Percentiles rank a stretch among this genome's conserved stretches.
These are phyloP conservation scores for Metroxylon sagu DNA, from an alignment of 176 grass and related monocot genomes.

Conservation along the genomic window DNA sequence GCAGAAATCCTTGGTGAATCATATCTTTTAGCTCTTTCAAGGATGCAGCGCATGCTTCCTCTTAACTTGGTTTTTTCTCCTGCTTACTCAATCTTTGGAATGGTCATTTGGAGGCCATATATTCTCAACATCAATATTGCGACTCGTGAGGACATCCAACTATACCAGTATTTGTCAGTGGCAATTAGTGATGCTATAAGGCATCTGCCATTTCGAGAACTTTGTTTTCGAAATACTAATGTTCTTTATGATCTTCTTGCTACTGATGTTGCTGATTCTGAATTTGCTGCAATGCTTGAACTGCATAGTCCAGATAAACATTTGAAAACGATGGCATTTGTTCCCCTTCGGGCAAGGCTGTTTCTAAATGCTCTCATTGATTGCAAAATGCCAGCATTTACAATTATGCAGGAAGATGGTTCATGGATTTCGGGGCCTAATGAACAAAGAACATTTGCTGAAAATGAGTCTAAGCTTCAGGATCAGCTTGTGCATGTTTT, in stretches of 20 bases:
- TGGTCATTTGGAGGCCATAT: conserved; percentile 85
- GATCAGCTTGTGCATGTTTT: conserved; percentile 83
- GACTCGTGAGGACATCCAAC: conserved; percentile 61
- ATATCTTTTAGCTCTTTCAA: conserved; percentile 79
- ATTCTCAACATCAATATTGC: conserved; percentile 42
- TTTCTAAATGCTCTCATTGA: conserved; percentile 87
- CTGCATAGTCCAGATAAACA: conserved; percentile 56
- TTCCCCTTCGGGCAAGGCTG: conserved; percentile 78
- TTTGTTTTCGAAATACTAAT: conserved; percentile 72
- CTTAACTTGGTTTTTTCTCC: conserved; percentile 63
- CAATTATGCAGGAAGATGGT: conserved; percentile 51
- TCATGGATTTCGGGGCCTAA: conserved; percentile 40
- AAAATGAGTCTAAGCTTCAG: conserved; percentile 57
- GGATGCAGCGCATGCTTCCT: conserved; percentile 78
- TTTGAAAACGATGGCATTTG: conserved; percentile 66
- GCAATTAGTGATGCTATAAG: conserved; percentile 60
- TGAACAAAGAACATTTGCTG: conserved; percentile 37
- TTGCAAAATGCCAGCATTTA: conserved; percentile 56
- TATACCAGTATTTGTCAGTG: conserved; percentile 55
- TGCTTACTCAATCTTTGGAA: conserved; percentile 88
- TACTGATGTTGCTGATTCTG: conserved; percentile 80
- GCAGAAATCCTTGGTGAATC: conserved; percentile 83
- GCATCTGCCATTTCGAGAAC: conserved; percentile 85
- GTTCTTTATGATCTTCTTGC: conserved; percentile 71
- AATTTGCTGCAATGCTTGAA: conserved; percentile 84